Base-by-base conservation (phyloP, 768 basidiomycete species). In the Pulveroboletus sp. region DNA sequence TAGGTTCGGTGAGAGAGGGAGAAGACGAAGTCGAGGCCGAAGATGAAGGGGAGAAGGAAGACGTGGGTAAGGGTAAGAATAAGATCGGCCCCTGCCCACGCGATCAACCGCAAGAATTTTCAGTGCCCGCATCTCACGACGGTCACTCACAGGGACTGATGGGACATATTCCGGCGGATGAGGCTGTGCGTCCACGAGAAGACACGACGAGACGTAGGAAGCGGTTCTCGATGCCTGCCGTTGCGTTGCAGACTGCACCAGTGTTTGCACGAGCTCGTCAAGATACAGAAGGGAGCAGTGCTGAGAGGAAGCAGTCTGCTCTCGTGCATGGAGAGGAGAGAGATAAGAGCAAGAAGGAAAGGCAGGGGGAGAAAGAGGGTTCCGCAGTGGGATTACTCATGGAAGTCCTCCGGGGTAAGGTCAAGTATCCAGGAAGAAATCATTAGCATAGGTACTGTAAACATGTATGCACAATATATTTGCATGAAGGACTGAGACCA, bases 161-260 rank as follows among this genome's bases (percentile, higher is more conserved):
- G 18, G 17, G 1, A n/a, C 49, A 30, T 5, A 42, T 3, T 8
- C 11, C 39, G 8, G 21, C 14, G 45, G 58, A 50, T 5, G 53
- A 56, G 1, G 46, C 15, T 8, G 43, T 53, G 33, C 27, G 67
- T 43, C 58, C 73, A 51, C 73, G 63, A 57, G 86, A 86, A 61
- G 77, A 86, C 53, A 86, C 85, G 0, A 77, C 76, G 39, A 69
- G 83, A 56, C 66, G 80, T 58, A 73, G 72, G 59, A 86, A 87
- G 61, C 77, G 86, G 35, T 89, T 89, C 59, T 89, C 89, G 43
- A 52, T 86, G 43, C 86, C 88, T 40, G 85, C 85, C n/a, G 73
- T 91, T 33, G 86, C 84, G 33, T 56, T 90, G 64, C 86, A 89
- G 56, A 81, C 82, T 28, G 81, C 81, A 28, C 80, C 78, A 15